Base-by-base conservation (phyloP, 2,329 filamentous ascomycete genomes). In the Apiospora kogelbergensis region DNA sequence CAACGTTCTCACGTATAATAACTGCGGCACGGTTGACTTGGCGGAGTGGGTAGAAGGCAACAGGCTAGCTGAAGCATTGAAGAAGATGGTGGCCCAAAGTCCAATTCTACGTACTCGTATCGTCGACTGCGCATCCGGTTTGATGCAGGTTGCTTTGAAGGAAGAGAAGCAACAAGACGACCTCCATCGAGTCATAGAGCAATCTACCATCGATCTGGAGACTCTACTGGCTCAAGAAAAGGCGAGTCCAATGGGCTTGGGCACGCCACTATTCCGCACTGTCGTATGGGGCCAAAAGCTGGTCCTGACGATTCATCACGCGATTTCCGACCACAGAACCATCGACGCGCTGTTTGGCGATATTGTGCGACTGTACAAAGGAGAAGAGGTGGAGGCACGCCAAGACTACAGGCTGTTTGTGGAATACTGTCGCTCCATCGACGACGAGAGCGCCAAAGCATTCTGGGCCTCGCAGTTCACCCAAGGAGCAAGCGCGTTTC, bases 401-500 rank as follows among this genome's bases (percentile, higher is more conserved):
- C 40, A 68, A 30, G 30, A 24, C 15, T 72, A 69, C 67, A 71
- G 70, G 37, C n/a, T 66, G 9, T 72, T 72, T 33, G 68, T 69
- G 5, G 26, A 33, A n/a, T 46, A 70, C 26, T 71, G 33, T 63
- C 40, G 40, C 9, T 30, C 48, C 22, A 69, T 72, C n/a, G 67
- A 72, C 17, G 68, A 69, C 46, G 9, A 37, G 9, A 33, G 44
- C 9, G 71, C 71, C 15, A 72, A 45, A 45, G 65, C 70, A 22
- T 72, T 72, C 63, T 72, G 71, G 71, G 68, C 48, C 41, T 37
- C 68, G 3, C 37, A 70, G 15, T 70, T 72, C 63, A 69, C 41
- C 20, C 68, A 70, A 0, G 17, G 6, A 6, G 67, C 70, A 42
- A 46, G 67, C 17, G 64, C 69, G 5, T 72, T 71, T 46, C 71